Conservation (phyloP, 306 rosid species). For the Calophaca sinica region DNA sequence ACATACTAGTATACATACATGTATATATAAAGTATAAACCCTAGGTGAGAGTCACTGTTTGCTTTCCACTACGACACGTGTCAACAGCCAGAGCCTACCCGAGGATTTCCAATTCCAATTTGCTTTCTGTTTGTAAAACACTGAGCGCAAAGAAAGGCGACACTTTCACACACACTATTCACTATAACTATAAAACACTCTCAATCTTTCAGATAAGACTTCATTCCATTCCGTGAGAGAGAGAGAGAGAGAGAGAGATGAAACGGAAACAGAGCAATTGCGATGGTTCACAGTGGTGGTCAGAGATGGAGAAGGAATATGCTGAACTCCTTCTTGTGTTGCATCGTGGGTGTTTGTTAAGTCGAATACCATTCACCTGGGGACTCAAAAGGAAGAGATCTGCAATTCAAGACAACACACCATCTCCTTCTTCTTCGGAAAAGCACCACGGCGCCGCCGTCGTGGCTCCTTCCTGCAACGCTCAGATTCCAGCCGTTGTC, state of each 20-base stretch:
- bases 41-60: background rate
- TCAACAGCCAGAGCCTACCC: background rate
- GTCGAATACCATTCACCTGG: slow-evolving; percentile 44
- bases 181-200: background rate
- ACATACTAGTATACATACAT: too few species aligned
- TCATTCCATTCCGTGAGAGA: background rate
- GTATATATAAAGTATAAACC: too few species aligned
- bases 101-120: background rate
- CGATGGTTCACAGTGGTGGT: background rate
- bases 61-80: background rate
- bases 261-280: background rate
- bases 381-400: slow-evolving; percentile 62
- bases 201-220: background rate
- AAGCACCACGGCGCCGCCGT: background rate
- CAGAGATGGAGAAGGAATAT: background rate
- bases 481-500: background rate
- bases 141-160: background rate
- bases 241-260: background rate
- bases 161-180: background rate
- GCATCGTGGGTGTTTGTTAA: background rate
- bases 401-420: background rate
- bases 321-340: background rate
- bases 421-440: background rate
- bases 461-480: background rate
- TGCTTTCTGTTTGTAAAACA: background rate